Evolutionary conservation across 805 yeast species (phyloP).

Genomic region (Candida vartiovaarae): DNA sequence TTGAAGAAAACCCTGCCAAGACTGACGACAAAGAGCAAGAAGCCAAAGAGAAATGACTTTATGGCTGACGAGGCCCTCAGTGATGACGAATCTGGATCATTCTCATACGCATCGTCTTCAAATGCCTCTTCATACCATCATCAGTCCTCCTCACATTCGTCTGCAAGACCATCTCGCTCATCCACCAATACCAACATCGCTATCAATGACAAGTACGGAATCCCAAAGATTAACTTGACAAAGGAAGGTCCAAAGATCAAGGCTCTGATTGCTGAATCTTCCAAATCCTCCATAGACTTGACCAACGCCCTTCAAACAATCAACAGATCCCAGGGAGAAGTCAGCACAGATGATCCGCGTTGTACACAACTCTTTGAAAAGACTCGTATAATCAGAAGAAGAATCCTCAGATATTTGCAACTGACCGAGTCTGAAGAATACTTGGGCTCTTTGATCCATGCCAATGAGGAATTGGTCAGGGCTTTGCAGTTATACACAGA

Average conservation of each 20-base stretch:
- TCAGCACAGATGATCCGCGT: constrained; percentile 56
- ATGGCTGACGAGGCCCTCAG: constrained; percentile 43
- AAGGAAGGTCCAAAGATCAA: constrained; percentile 71
- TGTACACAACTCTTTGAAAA: constrained; percentile 64
- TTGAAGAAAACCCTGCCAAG: constrained; percentile 41
- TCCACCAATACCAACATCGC: constrained; percentile 23
- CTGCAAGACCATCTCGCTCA: not conserved
- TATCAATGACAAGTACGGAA: constrained; percentile 43
- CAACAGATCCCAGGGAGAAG: constrained; percentile 36
- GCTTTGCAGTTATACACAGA: constrained; percentile 67
- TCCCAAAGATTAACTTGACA: constrained; percentile 61
- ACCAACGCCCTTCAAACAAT: constrained; percentile 45
- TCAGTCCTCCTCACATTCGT: not conserved
- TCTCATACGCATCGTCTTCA: constrained; percentile 17
- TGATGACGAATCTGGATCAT: constrained; percentile 17
- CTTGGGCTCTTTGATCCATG: constrained; percentile 78
- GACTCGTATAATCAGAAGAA: constrained; percentile 70
- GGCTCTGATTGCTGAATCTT: constrained; percentile 63
- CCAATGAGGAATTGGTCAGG: constrained; percentile 82
- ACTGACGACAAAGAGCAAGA: constrained; percentile 15
- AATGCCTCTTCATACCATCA: constrained; percentile 1
- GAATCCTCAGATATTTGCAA: constrained; percentile 76
- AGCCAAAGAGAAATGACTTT: constrained; percentile 25
- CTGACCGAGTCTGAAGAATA: constrained; percentile 78
- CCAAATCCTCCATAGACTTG: constrained; percentile 65